Conservation (phyloP, 163 green algal genomes). For the Smithsoniella earleae region DNA sequence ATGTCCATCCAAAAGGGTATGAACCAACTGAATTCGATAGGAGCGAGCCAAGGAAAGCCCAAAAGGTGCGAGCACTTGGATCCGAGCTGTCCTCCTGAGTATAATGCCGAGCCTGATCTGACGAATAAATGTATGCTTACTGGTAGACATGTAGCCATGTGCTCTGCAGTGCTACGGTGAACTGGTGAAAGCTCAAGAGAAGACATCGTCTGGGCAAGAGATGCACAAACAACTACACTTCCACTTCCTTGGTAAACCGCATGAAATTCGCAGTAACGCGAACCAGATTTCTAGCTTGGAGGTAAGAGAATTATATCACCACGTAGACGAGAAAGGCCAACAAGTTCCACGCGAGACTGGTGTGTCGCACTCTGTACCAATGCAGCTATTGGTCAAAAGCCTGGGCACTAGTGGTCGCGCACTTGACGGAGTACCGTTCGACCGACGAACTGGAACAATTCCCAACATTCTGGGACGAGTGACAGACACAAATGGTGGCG, state of each 20-base stretch:
- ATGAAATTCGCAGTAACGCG: not conserved
- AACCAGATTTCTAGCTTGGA: not conserved
- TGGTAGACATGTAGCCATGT: too few relatives aligned
- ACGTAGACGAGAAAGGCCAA: not conserved
- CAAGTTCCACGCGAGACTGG: constrained; percentile 41
- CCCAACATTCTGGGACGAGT: constrained; percentile 66
- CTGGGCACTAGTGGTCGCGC: constrained; percentile 77
- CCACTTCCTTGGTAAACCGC: constrained; percentile 8
- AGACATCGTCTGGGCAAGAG: too few relatives aligned
- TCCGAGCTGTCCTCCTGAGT: too few relatives aligned
- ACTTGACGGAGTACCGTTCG: constrained; percentile 70
- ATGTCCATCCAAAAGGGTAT: not conserved
- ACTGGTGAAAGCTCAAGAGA: not conserved
- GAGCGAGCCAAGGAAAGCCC: constrained; percentile 2
- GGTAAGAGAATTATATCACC: too few relatives aligned
- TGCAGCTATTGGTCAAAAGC: constrained; percentile 72
- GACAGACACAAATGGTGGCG: not conserved
- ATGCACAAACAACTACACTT: not conserved
- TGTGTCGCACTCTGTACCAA: constrained; percentile 47
- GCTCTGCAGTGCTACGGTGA: constrained; percentile 12
- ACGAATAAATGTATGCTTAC: too few relatives aligned
- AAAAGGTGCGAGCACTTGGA: not conserved
- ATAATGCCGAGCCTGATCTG: too few relatives aligned
- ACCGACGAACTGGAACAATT: constrained; percentile 53
- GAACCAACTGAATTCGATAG: not conserved